Percentiles rank a stretch among this genome's conserved stretches.
Evolutionary conservation across 1,284 basidiomycete genomes (phyloP).

Genomic region (Sporisorium sorghi): DNA sequence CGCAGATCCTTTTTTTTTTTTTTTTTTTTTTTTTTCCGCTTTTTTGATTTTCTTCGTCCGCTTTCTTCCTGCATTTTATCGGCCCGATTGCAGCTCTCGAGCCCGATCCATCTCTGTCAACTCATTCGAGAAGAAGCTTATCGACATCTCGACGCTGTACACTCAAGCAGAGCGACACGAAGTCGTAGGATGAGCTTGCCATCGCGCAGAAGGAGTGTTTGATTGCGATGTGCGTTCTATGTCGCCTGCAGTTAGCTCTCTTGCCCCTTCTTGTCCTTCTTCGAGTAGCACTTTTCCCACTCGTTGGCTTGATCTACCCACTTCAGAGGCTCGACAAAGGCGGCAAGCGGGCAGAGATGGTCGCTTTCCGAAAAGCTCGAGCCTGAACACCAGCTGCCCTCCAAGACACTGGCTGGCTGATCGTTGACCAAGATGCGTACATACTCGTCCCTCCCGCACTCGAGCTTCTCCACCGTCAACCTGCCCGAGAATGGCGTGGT

Average conservation of each 20-base stretch:
- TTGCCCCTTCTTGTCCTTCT: neutral
- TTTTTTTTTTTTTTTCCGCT: neutral
- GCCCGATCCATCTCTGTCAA: conserved; percentile 17
- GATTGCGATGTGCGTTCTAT: neutral
- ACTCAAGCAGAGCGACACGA: neutral
- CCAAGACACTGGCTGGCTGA: conserved; percentile 8
- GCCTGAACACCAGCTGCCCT: conserved; percentile 26
- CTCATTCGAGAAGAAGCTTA: neutral
- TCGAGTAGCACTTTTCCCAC: conserved; percentile 46
- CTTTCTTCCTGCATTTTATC: neutral
- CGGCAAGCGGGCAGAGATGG: conserved; percentile 26
- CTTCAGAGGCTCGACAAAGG: conserved; percentile 20
- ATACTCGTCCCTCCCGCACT: conserved; percentile 21
- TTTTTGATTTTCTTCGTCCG: conserved; percentile 5
- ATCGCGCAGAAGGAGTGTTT: neutral
- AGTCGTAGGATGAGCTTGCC: neutral
- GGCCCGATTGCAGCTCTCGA: neutral
- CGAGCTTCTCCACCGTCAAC: conserved; percentile 37
- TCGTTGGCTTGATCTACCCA: conserved; percentile 40
- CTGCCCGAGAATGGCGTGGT: conserved; percentile 45
- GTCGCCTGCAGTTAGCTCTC: neutral
- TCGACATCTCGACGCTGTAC: neutral
- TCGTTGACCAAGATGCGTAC: conserved; percentile 40
- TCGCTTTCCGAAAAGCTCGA: neutral
- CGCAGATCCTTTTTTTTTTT: conserved; percentile 1